Percentiles rank a stretch among this genome's conserved stretches.
These are phyloP conservation scores for Dendrocalamus latiflorus DNA, from an alignment of 202 grass and related monocot species.

Conservation along the genomic window DNA sequence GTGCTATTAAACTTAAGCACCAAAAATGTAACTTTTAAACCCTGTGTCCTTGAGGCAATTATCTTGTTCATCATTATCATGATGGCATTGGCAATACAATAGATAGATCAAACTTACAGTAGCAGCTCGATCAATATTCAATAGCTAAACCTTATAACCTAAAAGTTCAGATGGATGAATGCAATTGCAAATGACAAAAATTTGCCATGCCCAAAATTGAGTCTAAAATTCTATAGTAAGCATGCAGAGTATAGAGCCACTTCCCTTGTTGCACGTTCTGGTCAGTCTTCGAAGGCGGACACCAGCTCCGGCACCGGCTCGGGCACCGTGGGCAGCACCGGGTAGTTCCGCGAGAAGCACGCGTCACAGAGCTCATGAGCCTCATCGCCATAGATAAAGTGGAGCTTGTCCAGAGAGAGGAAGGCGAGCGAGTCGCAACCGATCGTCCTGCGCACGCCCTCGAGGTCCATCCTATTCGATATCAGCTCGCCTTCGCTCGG, in stretches of 20 bases:
- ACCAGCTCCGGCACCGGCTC: constrained; percentile 37
- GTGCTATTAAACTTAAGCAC: neutral
- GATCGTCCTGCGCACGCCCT: constrained; percentile 57
- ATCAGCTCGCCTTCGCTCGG: constrained; percentile 75
- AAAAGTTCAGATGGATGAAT: constrained; percentile 29
- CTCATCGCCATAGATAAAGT: constrained; percentile 59
- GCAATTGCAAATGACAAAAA: constrained; percentile 26
- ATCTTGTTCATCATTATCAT: constrained; percentile 14
- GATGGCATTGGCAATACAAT: constrained; percentile 34
- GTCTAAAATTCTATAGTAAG: constrained; percentile 33
- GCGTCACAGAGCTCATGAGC: constrained; percentile 66
- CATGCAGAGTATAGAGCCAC: constrained; percentile 16
- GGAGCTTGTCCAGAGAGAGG: constrained; percentile 71
- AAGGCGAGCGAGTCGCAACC: constrained; percentile 84
- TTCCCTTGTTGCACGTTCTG: neutral
- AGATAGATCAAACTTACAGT: constrained; percentile 23
- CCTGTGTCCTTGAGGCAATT: neutral
- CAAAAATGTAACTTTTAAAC: neutral
- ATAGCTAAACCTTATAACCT: neutral
- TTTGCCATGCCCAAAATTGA: constrained; percentile 32
- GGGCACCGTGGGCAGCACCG: constrained; percentile 43
- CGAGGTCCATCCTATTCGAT: constrained; percentile 65
- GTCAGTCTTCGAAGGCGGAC: constrained; percentile 46
- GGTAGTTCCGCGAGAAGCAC: constrained; percentile 77
- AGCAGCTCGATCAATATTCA: constrained; percentile 24